A percentile compares a stretch with the other conserved stretches of the same genome.
Evolutionary conservation across 2,329 filamentous ascomycete genomes (phyloP).

Genomic region (Colletotrichum paranaense): DNA sequence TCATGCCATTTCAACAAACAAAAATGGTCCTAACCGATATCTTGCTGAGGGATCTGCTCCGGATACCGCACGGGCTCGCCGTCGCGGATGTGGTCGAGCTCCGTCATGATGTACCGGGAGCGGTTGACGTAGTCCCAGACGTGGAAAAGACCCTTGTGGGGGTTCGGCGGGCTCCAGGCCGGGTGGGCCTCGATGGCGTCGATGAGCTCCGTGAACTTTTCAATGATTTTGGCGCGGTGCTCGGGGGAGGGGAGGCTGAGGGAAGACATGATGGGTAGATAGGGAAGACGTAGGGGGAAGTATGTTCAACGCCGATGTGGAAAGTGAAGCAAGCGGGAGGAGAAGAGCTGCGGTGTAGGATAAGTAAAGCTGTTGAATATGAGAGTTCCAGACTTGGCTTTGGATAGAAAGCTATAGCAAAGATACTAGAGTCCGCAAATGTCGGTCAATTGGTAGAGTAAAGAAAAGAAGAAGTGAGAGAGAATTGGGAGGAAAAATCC

Average conservation of each 20-base stretch:
- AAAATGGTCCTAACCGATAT: constrained; percentile 39
- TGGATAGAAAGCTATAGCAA: not conserved
- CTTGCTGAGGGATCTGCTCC: constrained; percentile 47
- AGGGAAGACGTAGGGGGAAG: no score
- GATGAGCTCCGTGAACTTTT: constrained; percentile 42
- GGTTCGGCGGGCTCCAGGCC: constrained; percentile 41
- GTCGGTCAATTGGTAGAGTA: not conserved
- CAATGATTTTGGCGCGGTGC: constrained; percentile 41
- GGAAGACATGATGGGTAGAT: constrained; percentile 23
- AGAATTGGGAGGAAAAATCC: not conserved
- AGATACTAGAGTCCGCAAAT: not conserved
- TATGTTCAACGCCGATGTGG: not conserved
- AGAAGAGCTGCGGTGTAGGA: not conserved
- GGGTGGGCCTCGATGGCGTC: constrained; percentile 44
- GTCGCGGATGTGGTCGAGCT: constrained; percentile 51
- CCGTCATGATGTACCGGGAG: constrained; percentile 53
- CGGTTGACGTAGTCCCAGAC: constrained; percentile 55
- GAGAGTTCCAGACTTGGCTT: not conserved
- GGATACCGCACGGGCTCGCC: constrained; percentile 47
- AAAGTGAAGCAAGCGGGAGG: not conserved
- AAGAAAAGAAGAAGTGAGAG: not conserved
- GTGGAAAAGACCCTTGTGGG: constrained; percentile 48
- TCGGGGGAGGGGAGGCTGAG: constrained; percentile 39
- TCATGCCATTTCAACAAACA: not conserved
- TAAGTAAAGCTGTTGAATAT: not conserved